These are phyloP conservation scores for Marasmius sp. DNA, from an alignment of 1,284 basidiomycete genomes.

Conservation along the genomic window DNA sequence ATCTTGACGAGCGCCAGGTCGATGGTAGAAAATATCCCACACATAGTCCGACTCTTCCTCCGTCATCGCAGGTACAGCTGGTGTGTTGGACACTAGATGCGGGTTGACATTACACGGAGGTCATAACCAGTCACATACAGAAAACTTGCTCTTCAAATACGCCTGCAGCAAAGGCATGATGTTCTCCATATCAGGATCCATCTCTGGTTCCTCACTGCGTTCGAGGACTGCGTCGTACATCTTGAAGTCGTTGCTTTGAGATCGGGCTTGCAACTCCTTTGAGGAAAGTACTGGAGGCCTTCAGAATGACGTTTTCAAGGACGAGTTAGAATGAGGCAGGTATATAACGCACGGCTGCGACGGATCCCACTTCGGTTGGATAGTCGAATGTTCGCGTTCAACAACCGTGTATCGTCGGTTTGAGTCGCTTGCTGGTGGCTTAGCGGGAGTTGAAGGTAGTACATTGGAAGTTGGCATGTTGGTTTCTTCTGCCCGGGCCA, in stretches of 20 bases:
- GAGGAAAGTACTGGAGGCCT: conserved; percentile 55
- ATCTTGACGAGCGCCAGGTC: conserved; percentile 55
- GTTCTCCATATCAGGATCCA: conserved; percentile 68
- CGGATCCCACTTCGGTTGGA: conserved; percentile 6
- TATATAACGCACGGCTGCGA: conserved; percentile 3
- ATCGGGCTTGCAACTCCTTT: conserved; percentile 43
- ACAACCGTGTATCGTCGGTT: conserved; percentile 47
- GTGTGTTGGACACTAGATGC: conserved; percentile 1
- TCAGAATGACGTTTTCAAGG: background rate
- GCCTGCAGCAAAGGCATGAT: conserved; percentile 71
- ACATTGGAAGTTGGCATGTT: conserved; percentile 18
- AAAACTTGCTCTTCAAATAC: conserved; percentile 59
- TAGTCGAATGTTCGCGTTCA: conserved; percentile 27
- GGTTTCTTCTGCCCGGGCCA: conserved; percentile 33
- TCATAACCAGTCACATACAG: background rate
- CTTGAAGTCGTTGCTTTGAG: conserved; percentile 45
- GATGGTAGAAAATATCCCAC: conserved; percentile 77
- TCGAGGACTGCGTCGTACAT: conserved; percentile 70
- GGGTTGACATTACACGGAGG: background rate
- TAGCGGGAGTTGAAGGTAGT: conserved; percentile 22
- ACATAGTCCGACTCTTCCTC: conserved; percentile 45
- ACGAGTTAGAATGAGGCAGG: background rate
- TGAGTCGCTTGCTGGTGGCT: conserved; percentile 23
- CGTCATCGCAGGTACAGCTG: background rate
- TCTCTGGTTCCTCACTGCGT: conserved; percentile 25